Evolutionary conservation across 106 monocot species (phyloP).

Genomic region (Cymbidium sinense): DNA sequence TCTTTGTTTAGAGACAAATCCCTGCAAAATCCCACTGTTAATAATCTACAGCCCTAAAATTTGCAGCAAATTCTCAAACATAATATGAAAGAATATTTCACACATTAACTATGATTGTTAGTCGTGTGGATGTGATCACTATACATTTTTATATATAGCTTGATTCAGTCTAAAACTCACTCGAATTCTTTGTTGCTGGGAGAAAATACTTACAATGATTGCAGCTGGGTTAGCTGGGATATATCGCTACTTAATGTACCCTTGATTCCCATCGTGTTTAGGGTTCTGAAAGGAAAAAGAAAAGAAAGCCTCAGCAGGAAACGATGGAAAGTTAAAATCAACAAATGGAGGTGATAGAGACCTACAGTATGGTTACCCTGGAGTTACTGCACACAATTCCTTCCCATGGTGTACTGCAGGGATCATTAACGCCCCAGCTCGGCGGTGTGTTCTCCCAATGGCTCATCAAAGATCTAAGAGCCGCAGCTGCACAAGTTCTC

Average conservation of each 20-base stretch:
- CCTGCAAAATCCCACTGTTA: conserved; percentile 4
- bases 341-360: neutral
- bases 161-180: too few species aligned
- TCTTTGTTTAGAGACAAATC: conserved; percentile 16
- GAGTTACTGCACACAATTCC: conserved; percentile 47
- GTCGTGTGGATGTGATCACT: too few species aligned
- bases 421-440: conserved; percentile 42
- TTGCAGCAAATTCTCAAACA: too few species aligned
- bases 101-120: neutral
- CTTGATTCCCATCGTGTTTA: conserved; percentile 35
- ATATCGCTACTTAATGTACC: conserved; percentile 45
- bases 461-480: conserved; percentile 30
- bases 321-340: neutral
- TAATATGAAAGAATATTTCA: neutral
- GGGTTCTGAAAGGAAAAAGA: conserved; percentile 23
- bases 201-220: conserved; percentile 41
- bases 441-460: conserved; percentile 52
- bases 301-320: neutral
- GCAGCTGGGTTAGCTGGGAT: conserved; percentile 35
- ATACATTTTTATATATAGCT: too few species aligned
- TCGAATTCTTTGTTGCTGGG: neutral
- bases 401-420: conserved; percentile 52
- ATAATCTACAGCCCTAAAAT: too few species aligned
- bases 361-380: conserved; percentile 42
- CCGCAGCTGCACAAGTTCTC: conserved; percentile 21